A percentile compares a stretch with the other conserved stretches of the same genome.
Conservation (phyloP, 371 early-diverging fungal genomes). For the Mortierella sp. region DNA sequence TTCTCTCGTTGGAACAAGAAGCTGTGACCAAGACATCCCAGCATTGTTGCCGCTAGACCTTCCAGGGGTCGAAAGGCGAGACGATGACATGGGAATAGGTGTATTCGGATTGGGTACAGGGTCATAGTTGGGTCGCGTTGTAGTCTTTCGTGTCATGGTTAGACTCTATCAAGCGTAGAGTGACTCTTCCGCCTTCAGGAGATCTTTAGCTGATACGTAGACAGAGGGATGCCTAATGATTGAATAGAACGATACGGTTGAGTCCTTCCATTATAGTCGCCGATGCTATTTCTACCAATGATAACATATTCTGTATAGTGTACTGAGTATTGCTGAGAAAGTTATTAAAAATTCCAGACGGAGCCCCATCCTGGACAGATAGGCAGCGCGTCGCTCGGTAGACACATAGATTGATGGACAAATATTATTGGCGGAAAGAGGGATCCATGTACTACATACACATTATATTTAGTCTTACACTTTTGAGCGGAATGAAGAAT, state of each 20-base stretch:
- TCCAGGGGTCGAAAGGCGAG: constrained; percentile 5
- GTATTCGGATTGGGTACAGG: constrained; percentile 9
- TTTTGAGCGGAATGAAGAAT: not conserved
- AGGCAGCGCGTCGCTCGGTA: not conserved
- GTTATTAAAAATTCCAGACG: too few relatives aligned
- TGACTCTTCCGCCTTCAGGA: not conserved
- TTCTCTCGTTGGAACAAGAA: constrained; percentile 18
- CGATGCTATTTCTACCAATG: too few relatives aligned
- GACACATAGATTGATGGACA: too few relatives aligned
- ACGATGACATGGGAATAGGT: constrained; percentile 27
- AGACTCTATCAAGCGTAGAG: not conserved
- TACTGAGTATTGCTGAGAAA: too few relatives aligned
- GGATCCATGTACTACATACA: not conserved
- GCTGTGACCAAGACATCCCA: constrained; percentile 2
- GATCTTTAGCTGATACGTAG: not conserved
- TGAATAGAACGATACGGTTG: not conserved
- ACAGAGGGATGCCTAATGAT: not conserved
- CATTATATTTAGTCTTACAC: not conserved
- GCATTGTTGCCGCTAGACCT: constrained; percentile 2
- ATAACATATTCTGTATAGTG: too few relatives aligned
- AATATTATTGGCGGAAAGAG: not conserved
- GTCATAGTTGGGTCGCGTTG: constrained; percentile 12
- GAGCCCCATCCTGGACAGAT: not conserved
- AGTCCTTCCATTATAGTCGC: too few relatives aligned
- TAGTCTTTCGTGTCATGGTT: constrained; percentile 21